Base-by-base conservation (phyloP, 257 asterid species). In the Plantago elongata region DNA sequence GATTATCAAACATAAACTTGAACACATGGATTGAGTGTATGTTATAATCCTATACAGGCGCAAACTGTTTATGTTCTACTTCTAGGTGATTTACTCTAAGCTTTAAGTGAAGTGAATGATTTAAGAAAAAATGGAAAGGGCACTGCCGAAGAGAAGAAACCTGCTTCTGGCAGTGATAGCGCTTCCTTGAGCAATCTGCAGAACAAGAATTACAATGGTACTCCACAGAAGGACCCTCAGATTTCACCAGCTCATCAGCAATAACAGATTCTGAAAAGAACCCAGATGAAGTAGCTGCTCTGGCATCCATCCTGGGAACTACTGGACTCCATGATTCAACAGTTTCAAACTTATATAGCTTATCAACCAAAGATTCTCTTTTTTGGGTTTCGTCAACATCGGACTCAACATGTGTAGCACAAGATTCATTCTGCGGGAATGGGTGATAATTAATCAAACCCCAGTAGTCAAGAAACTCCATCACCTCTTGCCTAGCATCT, bases 101-200 rank as follows among this genome's bases (percentile, higher is more conserved):
- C 5, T 27, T 17, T 7, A 49, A 5, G 54, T 13, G 54, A 49
- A 13, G n/a, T 49, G 22, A 49, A 49, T 49, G 27, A 16, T 34
- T 3, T 16, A 15, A 49, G 5, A 10, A 34, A 52, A 17, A 13
- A 64, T 16, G 42, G 66, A n/a, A 60, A 57, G 45, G 45, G 60
- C 34, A 66, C 47, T 37, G 43, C 37, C 38, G 58, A 63, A 47
- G 65, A 72, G n/a, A 69, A 67, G 17, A 71, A 69, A 93, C 97
- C 99, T 93, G 97, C 77, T 83, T 89, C 85, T 89, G 99, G 73
- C 99, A 93, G 78, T 93, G 99, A 74, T 93, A 93, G 66, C 99
- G 95, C 81, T 84, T 93, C 66, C 97, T 75, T 52, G 99, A 93
- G 69, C 99, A 93, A 81, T 93, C 99, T 62, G 90, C 95, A 12